Evolutionary conservation across 345 rosid genomes (phyloP), one percentile per base, ranked within the genome.

Genomic region (Mercurialis annua): DNA sequence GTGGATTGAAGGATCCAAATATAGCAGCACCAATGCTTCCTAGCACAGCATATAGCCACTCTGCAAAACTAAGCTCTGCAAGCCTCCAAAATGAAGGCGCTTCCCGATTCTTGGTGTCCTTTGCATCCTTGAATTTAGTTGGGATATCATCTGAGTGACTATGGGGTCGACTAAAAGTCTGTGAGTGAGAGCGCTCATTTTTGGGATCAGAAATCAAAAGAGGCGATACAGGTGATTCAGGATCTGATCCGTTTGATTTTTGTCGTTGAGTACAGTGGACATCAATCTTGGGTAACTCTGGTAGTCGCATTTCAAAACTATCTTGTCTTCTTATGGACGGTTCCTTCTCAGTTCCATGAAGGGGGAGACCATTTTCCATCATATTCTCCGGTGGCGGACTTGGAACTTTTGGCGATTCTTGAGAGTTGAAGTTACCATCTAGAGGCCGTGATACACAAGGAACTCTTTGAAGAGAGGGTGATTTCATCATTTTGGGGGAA

Each of bases 1-100:
- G 93, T 48, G 99, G 99, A 74, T 95, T 95, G 68, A 95, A 89
- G 57, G 99, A 95, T 59, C 99, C 99, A 78, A 95, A 95, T 63
- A 95, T 84, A 47, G 98, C 97, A 63, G 99, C 99, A 80, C 99
- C 99, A 74, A 87, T 80, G 80, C 99, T 85, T 80, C 99, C 99
- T 72, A 95, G 74, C 69, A 88, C 93, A 72, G 98, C 99, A 80
- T 92, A 95, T 31, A 95, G 92, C 98, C 97, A 95, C 78, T 95
- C 99, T 5, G 97, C 90, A 76, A 91, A 78, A 80, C 99, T 92
- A 78, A 94, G 98, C 78, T 92, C 84, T 62, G 89, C 96, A 73
- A 94, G 65, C 76, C 96, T 87, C 98, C 92, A 90, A 74, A 95
- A 82, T 18, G 99, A 85, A 18, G 99, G 98, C 57, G 88, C 69